phyloP scores from a whole-genome alignment of 1,284 basidiomycete genomes.

The Marasmius fiardii region DNA sequence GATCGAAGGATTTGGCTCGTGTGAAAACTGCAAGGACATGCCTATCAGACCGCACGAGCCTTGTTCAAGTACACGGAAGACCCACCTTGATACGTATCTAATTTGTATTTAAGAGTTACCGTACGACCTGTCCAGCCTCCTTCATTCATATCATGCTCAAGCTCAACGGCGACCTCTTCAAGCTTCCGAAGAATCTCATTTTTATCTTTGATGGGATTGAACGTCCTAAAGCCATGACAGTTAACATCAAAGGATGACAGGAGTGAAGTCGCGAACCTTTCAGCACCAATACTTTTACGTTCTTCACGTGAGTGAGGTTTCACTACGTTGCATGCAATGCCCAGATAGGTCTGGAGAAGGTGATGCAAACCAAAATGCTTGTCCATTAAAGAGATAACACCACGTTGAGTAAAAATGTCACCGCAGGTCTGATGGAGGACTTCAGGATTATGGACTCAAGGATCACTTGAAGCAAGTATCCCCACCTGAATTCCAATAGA shows the following conservation, averaged over 20 bases:
- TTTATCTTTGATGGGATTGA: constrained; percentile 61
- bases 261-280: constrained; percentile 50
- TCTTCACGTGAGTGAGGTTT: constrained; percentile 73
- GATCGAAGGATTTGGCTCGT: constrained; percentile 73
- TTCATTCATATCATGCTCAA: constrained; percentile 73
- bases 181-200: constrained; percentile 72
- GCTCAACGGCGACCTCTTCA: constrained; percentile 73
- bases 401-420: constrained; percentile 77
- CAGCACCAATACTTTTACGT: constrained; percentile 87
- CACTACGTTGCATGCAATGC: constrained; percentile 82
- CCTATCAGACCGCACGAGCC: not conserved
- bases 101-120: constrained; percentile 77
- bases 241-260: constrained; percentile 2
- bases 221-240: constrained; percentile 54
- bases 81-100: constrained; percentile 74
- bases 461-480: constrained; percentile 6
- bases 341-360: constrained; percentile 76
- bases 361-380: constrained; percentile 78
- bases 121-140: constrained; percentile 75
- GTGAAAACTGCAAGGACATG: constrained; percentile 61
- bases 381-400: constrained; percentile 74
- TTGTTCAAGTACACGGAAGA: not conserved
- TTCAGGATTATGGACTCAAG: not conserved
- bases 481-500: constrained; percentile 81
- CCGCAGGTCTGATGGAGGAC: constrained; percentile 66